phyloP scores from a whole-genome alignment of 2,329 filamentous ascomycete genomes.

The Mollisiaceae sp. region DNA sequence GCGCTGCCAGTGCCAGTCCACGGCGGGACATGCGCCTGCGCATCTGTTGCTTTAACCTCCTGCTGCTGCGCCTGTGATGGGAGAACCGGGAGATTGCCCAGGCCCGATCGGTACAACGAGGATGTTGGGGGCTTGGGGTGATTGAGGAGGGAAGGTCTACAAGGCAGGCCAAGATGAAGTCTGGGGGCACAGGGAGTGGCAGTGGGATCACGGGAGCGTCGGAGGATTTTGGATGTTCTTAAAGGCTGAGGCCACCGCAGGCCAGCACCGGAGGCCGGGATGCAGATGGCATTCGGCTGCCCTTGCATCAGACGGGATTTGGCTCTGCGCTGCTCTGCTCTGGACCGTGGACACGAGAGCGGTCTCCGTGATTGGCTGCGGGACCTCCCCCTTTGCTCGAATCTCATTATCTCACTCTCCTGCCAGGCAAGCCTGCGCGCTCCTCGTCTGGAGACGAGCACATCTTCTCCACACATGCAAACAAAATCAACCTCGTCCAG shows the following conservation, averaged over 20 bases:
- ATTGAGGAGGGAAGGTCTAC: not conserved
- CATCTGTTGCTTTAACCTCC: not conserved
- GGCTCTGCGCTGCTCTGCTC: not conserved
- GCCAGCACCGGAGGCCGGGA: too few relatives aligned
- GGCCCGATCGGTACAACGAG: slow-evolving; percentile 3
- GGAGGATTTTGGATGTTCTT: slow-evolving; percentile 22
- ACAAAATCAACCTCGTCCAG: slow-evolving; percentile 8
- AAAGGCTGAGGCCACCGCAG: slow-evolving; percentile 5
- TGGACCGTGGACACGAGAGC: not conserved
- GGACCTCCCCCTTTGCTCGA: slow-evolving; percentile 1
- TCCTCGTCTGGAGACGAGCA: slow-evolving; percentile 33
- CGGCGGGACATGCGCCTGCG: not conserved
- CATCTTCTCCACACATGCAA: slow-evolving; percentile 17
- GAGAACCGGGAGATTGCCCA: slow-evolving; percentile 15
- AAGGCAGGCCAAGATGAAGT: slow-evolving; percentile 10
- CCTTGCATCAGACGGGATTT: slow-evolving; percentile 26
- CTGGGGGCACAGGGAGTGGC: slow-evolving; percentile 12
- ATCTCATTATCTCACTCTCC: not conserved
- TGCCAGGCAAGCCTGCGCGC: not conserved
- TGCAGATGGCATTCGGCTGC: slow-evolving; percentile 19
- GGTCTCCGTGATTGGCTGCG: slow-evolving; percentile 21
- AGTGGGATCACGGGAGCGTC: slow-evolving; percentile 22
- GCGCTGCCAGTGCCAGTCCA: not conserved
- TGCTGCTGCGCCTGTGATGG: slow-evolving; percentile 8
- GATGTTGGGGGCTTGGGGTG: not conserved